Conservation (phyloP, 257 asterid genomes). For the Coffea canephora region DNA sequence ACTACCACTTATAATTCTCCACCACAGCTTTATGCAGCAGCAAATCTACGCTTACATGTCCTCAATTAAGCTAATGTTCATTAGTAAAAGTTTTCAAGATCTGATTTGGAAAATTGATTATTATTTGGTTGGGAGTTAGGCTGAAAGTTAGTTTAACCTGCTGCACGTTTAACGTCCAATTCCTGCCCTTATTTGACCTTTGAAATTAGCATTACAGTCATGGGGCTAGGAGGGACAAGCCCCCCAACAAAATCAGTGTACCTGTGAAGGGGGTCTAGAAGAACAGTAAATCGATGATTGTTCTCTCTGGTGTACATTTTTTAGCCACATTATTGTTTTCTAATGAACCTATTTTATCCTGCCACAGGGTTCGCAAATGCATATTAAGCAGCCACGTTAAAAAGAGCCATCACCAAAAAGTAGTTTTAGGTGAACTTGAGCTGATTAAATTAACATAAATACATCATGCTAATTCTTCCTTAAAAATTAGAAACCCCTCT, state of each 20-base stretch:
- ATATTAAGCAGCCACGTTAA: slow-evolving; percentile 2
- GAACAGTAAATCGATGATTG: background rate
- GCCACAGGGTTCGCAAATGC: background rate
- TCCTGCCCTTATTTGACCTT: background rate
- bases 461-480: background rate
- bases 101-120: background rate
- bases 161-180: background rate
- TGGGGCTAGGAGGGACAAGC: too few relatives aligned
- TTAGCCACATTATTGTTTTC: background rate
- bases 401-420: background rate
- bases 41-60: background rate
- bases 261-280: background rate
- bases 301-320: background rate
- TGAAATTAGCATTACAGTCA: background rate
- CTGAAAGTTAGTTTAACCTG: slow-evolving; percentile 13
- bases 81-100: background rate
- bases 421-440: background rate
- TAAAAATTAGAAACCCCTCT: too few relatives aligned
- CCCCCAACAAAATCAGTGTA: background rate
- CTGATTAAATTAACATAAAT: background rate
- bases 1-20: background rate
- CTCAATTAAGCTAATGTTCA: background rate
- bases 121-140: slow-evolving; percentile 25
- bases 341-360: slow-evolving; percentile 9
- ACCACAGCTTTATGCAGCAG: background rate